Conservation (phyloP, 208 protist genomes). For the Spironucleus salmonicida region DNA sequence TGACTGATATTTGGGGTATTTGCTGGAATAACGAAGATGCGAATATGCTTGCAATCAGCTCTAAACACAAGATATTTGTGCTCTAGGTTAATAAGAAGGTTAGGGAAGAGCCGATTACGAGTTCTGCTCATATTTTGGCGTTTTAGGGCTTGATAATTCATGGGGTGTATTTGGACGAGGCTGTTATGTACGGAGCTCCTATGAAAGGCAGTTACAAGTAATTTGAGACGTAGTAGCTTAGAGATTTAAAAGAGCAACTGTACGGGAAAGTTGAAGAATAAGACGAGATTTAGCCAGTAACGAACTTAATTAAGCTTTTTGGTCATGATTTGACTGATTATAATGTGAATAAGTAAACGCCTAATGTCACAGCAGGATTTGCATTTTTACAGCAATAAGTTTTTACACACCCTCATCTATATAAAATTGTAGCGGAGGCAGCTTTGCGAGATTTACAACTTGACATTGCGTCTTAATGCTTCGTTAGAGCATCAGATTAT, state of each 20-base stretch:
- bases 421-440: slow-evolving; percentile 8
- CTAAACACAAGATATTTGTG: slow-evolving; percentile 17
- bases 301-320: not conserved
- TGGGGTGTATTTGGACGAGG: not conserved
- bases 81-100: not conserved
- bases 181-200: too few relatives aligned
- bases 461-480: slow-evolving; percentile 9
- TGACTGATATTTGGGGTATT: slow-evolving; percentile 16
- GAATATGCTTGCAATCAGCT: not conserved
- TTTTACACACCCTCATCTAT: not conserved
- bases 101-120: slow-evolving; percentile 2
- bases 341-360: not conserved
- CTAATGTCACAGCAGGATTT: not conserved
- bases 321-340: not conserved
- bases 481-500: slow-evolving; percentile 12
- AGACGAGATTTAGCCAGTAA: not conserved
- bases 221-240: not conserved
- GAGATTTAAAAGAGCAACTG: not conserved
- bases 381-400: not conserved
- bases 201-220: not conserved
- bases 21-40: not conserved
- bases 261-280: not conserved
- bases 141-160: not conserved
- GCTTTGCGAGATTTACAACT: not conserved
- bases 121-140: slow-evolving; percentile 18